Percentiles rank a stretch among this genome's conserved stretches.
These are phyloP conservation scores for Suzukiozyma palmioleophila DNA, from an alignment of 1,139 yeast genomes.

Conservation along the genomic window DNA sequence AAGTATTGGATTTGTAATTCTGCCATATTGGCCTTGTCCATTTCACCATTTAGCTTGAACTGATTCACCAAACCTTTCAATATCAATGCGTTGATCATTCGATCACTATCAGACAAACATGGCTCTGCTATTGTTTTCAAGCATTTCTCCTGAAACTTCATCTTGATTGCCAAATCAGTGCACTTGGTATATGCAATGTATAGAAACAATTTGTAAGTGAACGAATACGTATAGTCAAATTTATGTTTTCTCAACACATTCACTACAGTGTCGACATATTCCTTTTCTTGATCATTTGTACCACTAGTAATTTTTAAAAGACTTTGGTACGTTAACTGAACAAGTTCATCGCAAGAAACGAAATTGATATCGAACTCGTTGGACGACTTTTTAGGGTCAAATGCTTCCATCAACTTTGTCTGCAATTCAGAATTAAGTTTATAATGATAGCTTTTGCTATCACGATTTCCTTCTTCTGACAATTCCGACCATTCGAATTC, in stretches of 20 bases:
- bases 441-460: constrained; percentile 9
- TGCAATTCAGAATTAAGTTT: constrained; percentile 15
- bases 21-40: constrained; percentile 20
- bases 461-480: neutral
- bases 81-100: constrained; percentile 18
- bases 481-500: constrained; percentile 18
- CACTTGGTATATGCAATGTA: constrained; percentile 15
- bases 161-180: constrained; percentile 13
- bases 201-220: constrained; percentile 13
- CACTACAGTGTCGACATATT: constrained; percentile 2
- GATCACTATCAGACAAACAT: constrained; percentile 17
- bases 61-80: constrained; percentile 15
- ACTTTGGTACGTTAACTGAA: constrained; percentile 10
- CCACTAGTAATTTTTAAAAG: constrained; percentile 4
- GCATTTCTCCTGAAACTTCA: constrained; percentile 14
- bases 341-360: constrained; percentile 13
- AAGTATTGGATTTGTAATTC: constrained; percentile 19
- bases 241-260: neutral
- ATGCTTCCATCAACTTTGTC: constrained; percentile 16
- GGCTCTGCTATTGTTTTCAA: constrained; percentile 11
- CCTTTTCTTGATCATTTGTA: neutral
- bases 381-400: constrained; percentile 12
- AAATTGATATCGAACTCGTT: constrained; percentile 19
- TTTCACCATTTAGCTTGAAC: constrained; percentile 17
- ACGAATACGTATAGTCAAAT: constrained; percentile 11